Base-by-base conservation (phyloP, 2,329 filamentous ascomycete species). In the Lasiodiplodia citricola region DNA sequence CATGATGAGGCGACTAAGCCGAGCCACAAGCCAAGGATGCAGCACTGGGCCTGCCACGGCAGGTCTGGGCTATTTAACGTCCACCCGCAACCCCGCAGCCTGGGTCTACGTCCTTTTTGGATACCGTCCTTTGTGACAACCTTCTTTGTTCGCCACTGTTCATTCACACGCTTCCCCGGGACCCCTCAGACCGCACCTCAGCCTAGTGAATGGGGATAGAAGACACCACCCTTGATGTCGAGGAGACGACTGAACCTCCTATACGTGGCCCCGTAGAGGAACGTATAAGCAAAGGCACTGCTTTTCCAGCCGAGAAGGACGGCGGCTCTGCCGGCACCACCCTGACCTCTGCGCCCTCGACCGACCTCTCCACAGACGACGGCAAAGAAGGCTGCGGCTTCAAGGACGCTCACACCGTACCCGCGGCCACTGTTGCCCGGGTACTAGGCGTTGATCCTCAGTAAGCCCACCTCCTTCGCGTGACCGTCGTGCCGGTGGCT, bases 241-340 rank as follows among this genome's bases (percentile, higher is more conserved):
- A 80, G 78, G 79, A 80, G 77, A 77, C 78, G 72, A 78, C 78
- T 73, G 78, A 80, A 78, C 79, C 78, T 76, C 79, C 78, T 80
- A 79, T 80, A 80, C 74, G 78, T 79, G 75, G 56, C 67, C 75
- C 64, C 64, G 65, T 68, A 64, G 65, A 66, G 71, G 62, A 58
- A 50, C 65, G 54, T 67, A 52, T 52, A 54, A 52, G 44, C 28
- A 37, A 64, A 31, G 58, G 58, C 41, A 51, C 28, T 63, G 25
- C 58, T n/a, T 64, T 51, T 18, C 64, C 64, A 37, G 25, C 41
- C 18, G 55, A 66, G 41, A 66, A 58, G 21, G 52, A 57, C 18
- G 51, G 18, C 52, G 51, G 37, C 5, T 58, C 51, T 31, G 51
- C 64, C 55, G 52, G 55, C 37, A 58, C 51, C 51, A 52, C 60